Percentiles rank a stretch among this genome's conserved stretches.
phyloP scores from a whole-genome alignment of 495 filamentous ascomycete genomes.

The Neurospora sp. region DNA sequence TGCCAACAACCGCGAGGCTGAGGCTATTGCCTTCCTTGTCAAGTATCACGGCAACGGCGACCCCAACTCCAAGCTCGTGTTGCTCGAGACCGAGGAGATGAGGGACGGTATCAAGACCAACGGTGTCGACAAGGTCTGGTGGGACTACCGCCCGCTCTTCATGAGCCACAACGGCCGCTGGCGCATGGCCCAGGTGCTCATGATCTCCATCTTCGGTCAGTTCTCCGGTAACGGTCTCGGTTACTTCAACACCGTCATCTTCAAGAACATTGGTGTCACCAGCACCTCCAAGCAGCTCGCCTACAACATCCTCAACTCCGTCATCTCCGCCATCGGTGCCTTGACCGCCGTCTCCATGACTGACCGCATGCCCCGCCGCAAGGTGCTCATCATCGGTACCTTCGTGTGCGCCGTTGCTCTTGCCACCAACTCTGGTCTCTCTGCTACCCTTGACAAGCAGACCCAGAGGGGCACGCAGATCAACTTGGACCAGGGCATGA shows the following conservation, averaged over 20 bases:
- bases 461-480: slow-evolving; percentile 12
- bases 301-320: slow-evolving; percentile 38
- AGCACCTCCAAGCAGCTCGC: slow-evolving; percentile 28
- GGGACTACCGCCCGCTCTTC: slow-evolving; percentile 37
- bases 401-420: slow-evolving; percentile 40
- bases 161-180: slow-evolving; percentile 36
- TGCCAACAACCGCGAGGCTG: slow-evolving; percentile 40
- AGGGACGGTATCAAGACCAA: slow-evolving; percentile 45
- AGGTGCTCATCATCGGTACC: slow-evolving; percentile 34
- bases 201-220: slow-evolving; percentile 46
- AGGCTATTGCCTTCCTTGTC: slow-evolving; percentile 43
- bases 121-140: slow-evolving; percentile 43
- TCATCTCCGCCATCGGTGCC: slow-evolving; percentile 35
- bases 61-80: slow-evolving; percentile 41
- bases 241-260: slow-evolving; percentile 32
- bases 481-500: not conserved
- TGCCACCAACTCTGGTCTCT: slow-evolving; percentile 37
- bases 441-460: slow-evolving; percentile 30
- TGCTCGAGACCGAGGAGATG: slow-evolving; percentile 49
- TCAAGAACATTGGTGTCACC: slow-evolving; percentile 22
- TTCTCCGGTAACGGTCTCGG: slow-evolving; percentile 40
- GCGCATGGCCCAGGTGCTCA: slow-evolving; percentile 37
- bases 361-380: slow-evolving; percentile 36
- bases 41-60: slow-evolving; percentile 52
- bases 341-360: slow-evolving; percentile 32